Evolutionary conservation across 306 rosid species (phyloP), one percentile per base, ranked within the genome.

Genomic region (Nissolia schottii): DNA sequence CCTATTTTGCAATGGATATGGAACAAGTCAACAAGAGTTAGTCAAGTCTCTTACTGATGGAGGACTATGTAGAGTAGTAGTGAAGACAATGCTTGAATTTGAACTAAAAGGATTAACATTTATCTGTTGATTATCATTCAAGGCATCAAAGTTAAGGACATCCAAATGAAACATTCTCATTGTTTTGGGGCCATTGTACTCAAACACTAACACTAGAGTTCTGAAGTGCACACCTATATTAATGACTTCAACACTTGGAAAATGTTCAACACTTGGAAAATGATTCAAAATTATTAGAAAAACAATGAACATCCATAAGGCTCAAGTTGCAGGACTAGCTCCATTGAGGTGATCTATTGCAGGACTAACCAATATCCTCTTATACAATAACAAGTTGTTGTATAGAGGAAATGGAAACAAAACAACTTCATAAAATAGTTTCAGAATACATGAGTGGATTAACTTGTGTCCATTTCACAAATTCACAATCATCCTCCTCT

Each of bases 21-120:
- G n/a, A n/a, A n/a, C n/a, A n/a, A n/a, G n/a, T n/a, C n/a, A n/a
- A n/a, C n/a, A n/a, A n/a, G n/a, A n/a, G n/a, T n/a, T n/a, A n/a
- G n/a, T n/a, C n/a, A n/a, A n/a, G n/a, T n/a, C n/a, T n/a, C n/a
- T n/a, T n/a, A n/a, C n/a, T n/a, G n/a, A n/a, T n/a, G n/a, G 78
- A 78, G n/a, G 50, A 59, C 64, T n/a, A 18, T n/a, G 46, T 6
- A 70, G 46, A 14, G 41, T 63, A 18, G 51, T 22, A 25, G 40
- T 19, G 37, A 80, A 79, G 48, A 49, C 76, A 66, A 77, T 61
- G 64, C 31, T 80, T 31, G 64, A 43, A 80, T 41, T 70, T 55
- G 67, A 67, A 70, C 58, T 57, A 18, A 82, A 67, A 23, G 57
- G 32, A 60, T 51, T 31, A 41, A 58, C 34, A 64, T 77, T 16